phyloP scores from a whole-genome alignment of 768 basidiomycete species.

The Auricularia heimuer region DNA sequence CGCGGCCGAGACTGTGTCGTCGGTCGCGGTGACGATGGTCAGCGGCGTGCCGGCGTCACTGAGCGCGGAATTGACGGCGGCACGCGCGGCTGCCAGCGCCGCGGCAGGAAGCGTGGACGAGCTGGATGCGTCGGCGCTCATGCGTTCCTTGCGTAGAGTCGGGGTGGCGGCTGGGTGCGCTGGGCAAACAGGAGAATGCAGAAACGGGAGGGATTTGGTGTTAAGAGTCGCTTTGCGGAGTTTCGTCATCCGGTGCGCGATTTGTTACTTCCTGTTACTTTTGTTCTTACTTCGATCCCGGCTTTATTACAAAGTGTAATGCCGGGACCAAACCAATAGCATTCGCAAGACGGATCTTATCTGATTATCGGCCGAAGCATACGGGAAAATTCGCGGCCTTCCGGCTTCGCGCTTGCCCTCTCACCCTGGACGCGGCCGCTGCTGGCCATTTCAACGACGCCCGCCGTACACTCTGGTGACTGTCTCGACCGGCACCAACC shows the following conservation, averaged over 20 bases:
- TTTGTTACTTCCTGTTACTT: neutral
- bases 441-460: too few species aligned
- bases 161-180: neutral
- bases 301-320: neutral
- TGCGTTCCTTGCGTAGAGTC: neutral
- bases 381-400: neutral
- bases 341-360: neutral
- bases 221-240: neutral
- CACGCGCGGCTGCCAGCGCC: slow-evolving; percentile 70
- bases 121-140: slow-evolving; percentile 25
- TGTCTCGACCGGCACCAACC: too few species aligned
- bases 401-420: neutral
- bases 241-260: neutral
- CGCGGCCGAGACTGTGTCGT: neutral
- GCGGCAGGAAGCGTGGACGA: slow-evolving; percentile 48
- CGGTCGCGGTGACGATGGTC: neutral
- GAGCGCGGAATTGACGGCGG: slow-evolving; percentile 66
- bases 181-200: slow-evolving; percentile 3
- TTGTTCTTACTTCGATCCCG: neutral
- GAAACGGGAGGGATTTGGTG: too few species aligned
- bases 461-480: too few species aligned
- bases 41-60: slow-evolving; percentile 7
- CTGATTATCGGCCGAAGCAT: neutral
- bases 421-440: neutral
- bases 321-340: neutral